These are phyloP conservation scores for Coccomyxa sp. DNA, from an alignment of 139 green algal species.

Conservation along the genomic window DNA sequence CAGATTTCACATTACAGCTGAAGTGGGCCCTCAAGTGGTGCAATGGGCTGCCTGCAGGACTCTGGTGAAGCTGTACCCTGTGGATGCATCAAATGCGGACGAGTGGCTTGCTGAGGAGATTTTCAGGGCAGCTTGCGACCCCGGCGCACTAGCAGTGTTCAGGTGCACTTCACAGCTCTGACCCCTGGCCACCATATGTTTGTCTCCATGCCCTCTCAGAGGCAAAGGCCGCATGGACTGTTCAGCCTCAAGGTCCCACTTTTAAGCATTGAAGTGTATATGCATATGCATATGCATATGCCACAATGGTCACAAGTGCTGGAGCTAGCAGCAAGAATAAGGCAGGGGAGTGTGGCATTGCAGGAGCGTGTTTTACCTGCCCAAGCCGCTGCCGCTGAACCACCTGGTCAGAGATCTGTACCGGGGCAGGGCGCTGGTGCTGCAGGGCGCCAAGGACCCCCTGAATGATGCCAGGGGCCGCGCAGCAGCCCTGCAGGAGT, in stretches of 20 bases:
- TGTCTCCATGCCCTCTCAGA: background rate
- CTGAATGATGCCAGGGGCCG: constrained; percentile 73
- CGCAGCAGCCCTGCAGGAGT: constrained; percentile 38
- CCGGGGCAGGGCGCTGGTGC: constrained; percentile 61
- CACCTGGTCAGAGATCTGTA: constrained; percentile 67
- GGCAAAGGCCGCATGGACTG: background rate
- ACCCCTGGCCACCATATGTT: constrained; percentile 6
- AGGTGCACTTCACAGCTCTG: constrained; percentile 17
- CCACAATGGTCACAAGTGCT: background rate
- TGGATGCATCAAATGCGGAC: constrained; percentile 60
- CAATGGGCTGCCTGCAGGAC: background rate
- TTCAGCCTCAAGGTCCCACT: background rate
- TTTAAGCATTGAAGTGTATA: background rate
- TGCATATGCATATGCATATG: background rate
- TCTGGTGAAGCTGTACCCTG: constrained; percentile 62
- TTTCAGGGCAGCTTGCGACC: constrained; percentile 46
- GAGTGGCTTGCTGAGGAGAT: constrained; percentile 85
- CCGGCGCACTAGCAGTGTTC: constrained; percentile 58
- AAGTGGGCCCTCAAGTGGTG: background rate
- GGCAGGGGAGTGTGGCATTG: background rate
- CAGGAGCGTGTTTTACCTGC: constrained; percentile 84
- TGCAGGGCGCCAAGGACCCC: constrained; percentile 66
- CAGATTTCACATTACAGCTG: background rate
- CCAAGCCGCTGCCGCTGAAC: constrained; percentile 75
- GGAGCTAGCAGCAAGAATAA: background rate